A percentile compares a stretch with the other conserved stretches of the same genome.
These are phyloP conservation scores for Alternaria metachromatica DNA, from an alignment of 2,329 filamentous ascomycete genomes.

Conservation along the genomic window DNA sequence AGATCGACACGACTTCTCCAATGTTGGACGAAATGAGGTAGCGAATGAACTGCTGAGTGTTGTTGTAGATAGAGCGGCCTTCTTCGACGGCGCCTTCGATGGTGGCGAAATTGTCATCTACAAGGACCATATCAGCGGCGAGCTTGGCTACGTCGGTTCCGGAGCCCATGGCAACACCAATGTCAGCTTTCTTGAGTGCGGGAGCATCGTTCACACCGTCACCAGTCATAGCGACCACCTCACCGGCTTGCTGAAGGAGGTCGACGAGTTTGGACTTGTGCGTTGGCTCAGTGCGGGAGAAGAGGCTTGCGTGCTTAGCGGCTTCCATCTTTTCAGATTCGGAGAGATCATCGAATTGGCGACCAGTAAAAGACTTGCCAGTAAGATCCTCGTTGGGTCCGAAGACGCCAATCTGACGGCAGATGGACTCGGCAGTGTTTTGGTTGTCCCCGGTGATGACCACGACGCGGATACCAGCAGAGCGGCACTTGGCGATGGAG, in stretches of 20 bases:
- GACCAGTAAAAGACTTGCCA: slow-evolving; percentile 94
- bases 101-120: slow-evolving; percentile 98
- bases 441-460: slow-evolving; percentile 99
- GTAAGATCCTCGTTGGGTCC: slow-evolving; percentile 78
- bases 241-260: slow-evolving; percentile 86
- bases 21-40: slow-evolving; percentile 99
- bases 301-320: slow-evolving; percentile 84
- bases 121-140: slow-evolving; percentile 97
- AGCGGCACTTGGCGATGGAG: slow-evolving; percentile 87
- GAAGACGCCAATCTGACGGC: slow-evolving; percentile 95
- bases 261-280: slow-evolving; percentile 99
- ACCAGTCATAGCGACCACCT: slow-evolving; percentile 99
- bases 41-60: slow-evolving; percentile 99
- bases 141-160: slow-evolving; percentile 97
- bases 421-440: slow-evolving; percentile 97
- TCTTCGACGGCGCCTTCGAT: slow-evolving; percentile 97
- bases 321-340: slow-evolving; percentile 81
- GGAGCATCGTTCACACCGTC: slow-evolving; percentile 99
- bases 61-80: slow-evolving; percentile 98
- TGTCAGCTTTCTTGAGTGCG: slow-evolving; percentile 97
- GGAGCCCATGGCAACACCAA: slow-evolving; percentile 98
- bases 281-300: slow-evolving; percentile 92
- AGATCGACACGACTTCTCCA: slow-evolving; percentile 98
- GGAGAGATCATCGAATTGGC: slow-evolving; percentile 88
- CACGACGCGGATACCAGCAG: slow-evolving; percentile 93